Conservation (phyloP, 2,329 filamentous ascomycete genomes). For the Apiospora aurea region DNA sequence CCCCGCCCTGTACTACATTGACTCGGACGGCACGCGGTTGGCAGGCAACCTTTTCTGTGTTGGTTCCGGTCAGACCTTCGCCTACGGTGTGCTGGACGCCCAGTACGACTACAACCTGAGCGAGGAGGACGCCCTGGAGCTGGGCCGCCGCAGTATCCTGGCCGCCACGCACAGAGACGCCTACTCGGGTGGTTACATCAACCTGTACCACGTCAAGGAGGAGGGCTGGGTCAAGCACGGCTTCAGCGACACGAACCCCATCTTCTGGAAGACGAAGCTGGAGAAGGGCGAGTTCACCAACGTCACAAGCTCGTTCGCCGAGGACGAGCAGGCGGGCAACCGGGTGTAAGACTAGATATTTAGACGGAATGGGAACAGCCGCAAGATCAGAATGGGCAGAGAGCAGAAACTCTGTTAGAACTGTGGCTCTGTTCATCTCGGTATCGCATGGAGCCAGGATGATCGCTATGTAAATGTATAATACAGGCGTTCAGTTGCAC, state of each 20-base stretch:
- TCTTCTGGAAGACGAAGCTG: conserved; percentile 99
- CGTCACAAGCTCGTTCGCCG: conserved; percentile 79
- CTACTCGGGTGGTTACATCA: conserved; percentile 99
- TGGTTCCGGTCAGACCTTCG: conserved; percentile 97
- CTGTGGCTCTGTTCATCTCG: conserved; percentile 30
- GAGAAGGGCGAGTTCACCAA: conserved; percentile 99
- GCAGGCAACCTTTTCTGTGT: conserved; percentile 98
- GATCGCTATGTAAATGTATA: conserved; percentile 36
- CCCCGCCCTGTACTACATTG: conserved; percentile 98
- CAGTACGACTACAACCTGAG: conserved; percentile 91
- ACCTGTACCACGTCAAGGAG: conserved; percentile 99
- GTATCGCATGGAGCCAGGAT: conserved; percentile 29
- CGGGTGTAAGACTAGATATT: conserved; percentile 26
- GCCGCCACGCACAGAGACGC: conserved; percentile 97
- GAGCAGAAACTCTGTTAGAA: conserved; percentile 32
- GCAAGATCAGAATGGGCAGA: conserved; percentile 9
- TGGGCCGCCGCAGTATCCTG: conserved; percentile 90
- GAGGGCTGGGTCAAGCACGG: conserved; percentile 98
- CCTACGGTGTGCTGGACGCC: conserved; percentile 96
- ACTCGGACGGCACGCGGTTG: conserved; percentile 93
- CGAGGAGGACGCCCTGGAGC: conserved; percentile 86
- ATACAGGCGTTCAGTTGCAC: conserved; percentile 29
- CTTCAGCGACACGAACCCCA: conserved; percentile 97
- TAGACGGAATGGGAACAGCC: not conserved
- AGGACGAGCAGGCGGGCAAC: conserved; percentile 25